Percentiles rank a stretch among this genome's conserved stretches.
These are phyloP conservation scores for Lophium mytilinum DNA, from an alignment of 495 filamentous ascomycete species.

Conservation along the genomic window DNA sequence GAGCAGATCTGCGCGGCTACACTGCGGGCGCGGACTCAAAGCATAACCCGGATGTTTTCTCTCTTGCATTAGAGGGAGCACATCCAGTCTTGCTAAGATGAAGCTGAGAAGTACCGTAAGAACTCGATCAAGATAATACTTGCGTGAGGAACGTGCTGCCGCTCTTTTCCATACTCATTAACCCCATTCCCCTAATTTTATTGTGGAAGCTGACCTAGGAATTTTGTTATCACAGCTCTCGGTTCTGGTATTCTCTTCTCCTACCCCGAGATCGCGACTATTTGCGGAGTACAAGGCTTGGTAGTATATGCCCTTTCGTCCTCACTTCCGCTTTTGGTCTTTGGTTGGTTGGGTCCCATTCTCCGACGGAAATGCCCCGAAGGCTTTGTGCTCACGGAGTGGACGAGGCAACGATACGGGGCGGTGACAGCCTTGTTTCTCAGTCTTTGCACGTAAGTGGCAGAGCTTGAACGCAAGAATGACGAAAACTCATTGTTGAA, in stretches of 20 bases:
- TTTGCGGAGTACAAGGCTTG: conserved; percentile 65
- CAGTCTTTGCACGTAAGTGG: conserved; percentile 44
- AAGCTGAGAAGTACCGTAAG: conserved; percentile 88
- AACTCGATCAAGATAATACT: conserved; percentile 95
- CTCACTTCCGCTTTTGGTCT: conserved; percentile 57
- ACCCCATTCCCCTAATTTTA: conserved; percentile 9
- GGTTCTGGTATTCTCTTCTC: conserved; percentile 71
- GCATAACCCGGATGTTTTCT: not conserved
- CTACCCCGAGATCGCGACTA: conserved; percentile 72
- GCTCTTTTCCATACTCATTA: conserved; percentile 43
- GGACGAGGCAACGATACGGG: conserved; percentile 68
- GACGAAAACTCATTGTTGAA: not conserved
- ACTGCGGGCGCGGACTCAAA: conserved; percentile 70
- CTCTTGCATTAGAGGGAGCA: conserved; percentile 27
- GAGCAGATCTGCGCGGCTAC: conserved; percentile 53
- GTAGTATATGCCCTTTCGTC: conserved; percentile 63
- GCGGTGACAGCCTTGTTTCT: conserved; percentile 55
- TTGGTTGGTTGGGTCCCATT: conserved; percentile 61
- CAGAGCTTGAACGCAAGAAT: not conserved
- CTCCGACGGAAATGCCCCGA: conserved; percentile 66
- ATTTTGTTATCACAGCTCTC: conserved; percentile 46
- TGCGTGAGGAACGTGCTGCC: conserved; percentile 91
- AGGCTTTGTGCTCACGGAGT: conserved; percentile 72
- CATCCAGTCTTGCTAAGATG: conserved; percentile 37
- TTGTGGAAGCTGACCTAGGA: conserved; percentile 28